Conservation (phyloP, 371 early-diverging fungal species). For the Racocetra persica region DNA sequence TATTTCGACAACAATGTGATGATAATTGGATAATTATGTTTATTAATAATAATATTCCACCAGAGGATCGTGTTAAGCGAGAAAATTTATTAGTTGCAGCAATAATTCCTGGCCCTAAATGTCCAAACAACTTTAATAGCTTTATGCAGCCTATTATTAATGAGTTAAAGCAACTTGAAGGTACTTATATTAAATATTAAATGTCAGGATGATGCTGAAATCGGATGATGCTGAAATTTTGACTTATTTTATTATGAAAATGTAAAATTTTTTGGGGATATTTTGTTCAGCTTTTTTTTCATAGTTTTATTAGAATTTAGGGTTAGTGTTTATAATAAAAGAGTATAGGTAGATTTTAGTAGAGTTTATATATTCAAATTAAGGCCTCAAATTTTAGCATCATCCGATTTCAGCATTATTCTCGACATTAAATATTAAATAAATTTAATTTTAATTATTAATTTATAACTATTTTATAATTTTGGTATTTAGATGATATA, state of each 20-base stretch:
- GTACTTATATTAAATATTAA: neutral
- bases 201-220: no score
- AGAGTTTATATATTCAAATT: no score
- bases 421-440: neutral
- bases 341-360: no score
- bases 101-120: neutral
- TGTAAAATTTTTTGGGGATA: no score
- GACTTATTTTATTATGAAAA: no score
- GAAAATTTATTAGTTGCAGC: neutral
- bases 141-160: constrained; percentile 7
- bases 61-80: neutral
- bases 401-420: no score
- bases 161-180: neutral
- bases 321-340: no score
- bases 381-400: no score
- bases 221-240: no score
- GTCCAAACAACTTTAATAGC: constrained; percentile 1
- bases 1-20: neutral
- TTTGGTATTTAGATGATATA: neutral
- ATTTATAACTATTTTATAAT: no score
- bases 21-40: neutral
- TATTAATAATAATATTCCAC: constrained; percentile 3
- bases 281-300: no score
- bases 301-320: no score
- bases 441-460: neutral